These are phyloP conservation scores for Aaosphaeria pasadenensis DNA, from an alignment of 2,329 filamentous ascomycete species.

Conservation along the genomic window DNA sequence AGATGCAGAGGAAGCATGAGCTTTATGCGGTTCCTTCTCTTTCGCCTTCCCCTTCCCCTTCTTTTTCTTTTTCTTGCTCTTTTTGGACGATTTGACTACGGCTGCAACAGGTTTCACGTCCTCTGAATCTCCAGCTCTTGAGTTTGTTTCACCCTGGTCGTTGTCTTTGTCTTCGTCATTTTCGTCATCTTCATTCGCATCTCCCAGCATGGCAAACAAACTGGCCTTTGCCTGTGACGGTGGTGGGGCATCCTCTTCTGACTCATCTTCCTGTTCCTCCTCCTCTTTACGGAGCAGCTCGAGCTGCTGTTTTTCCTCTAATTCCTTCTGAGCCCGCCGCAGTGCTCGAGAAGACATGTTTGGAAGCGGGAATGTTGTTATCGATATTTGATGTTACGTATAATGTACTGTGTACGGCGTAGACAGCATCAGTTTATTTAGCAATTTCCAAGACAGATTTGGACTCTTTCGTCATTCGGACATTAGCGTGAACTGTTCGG, in stretches of 20 bases:
- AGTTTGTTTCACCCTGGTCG: conserved; percentile 29
- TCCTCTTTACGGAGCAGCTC: conserved; percentile 36
- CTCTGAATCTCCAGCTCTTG: conserved; percentile 22
- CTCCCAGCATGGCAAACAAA: conserved; percentile 45
- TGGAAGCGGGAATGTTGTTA: not conserved
- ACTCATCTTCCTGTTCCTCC: conserved; percentile 35
- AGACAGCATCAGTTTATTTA: no score
- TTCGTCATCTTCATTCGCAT: not conserved
- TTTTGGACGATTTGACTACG: conserved; percentile 35
- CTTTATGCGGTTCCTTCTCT: conserved; percentile 14
- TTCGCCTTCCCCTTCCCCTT: conserved; percentile 55
- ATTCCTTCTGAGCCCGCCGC: conserved; percentile 61
- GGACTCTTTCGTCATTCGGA: no score
- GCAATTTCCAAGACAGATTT: no score
- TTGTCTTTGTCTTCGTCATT: not conserved
- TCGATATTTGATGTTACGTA: not conserved
- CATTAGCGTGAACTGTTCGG: no score
- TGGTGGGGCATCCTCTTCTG: conserved; percentile 35
- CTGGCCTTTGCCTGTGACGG: conserved; percentile 37
- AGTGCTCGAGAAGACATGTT: conserved; percentile 65
- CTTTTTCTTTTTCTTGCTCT: conserved; percentile 61
- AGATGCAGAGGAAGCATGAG: conserved; percentile 18
- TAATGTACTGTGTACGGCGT: not conserved
- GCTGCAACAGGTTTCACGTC: conserved; percentile 17
- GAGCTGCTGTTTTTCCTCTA: conserved; percentile 54